phyloP scores from a whole-genome alignment of 768 basidiomycete species.

The Boletus patriciae region DNA sequence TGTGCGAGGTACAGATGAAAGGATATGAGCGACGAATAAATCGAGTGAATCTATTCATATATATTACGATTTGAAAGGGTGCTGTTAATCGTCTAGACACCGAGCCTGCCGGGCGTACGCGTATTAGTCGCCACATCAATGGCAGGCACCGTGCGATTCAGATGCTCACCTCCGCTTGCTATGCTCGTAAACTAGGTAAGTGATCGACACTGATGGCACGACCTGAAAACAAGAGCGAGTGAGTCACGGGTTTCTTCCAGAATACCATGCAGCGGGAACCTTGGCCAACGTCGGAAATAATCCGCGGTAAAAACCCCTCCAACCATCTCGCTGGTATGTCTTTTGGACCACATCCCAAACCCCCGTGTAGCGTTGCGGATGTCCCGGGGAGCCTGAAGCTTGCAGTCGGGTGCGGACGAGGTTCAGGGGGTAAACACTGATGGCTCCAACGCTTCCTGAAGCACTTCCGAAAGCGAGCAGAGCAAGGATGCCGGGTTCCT shows the following conservation, averaged over 20 bases:
- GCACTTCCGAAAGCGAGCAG: conserved; percentile 88
- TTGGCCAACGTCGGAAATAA: conserved; percentile 91
- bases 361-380: conserved; percentile 89
- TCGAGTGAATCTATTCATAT: conserved; percentile 25
- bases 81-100: conserved; percentile 44
- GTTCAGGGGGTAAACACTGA: conserved; percentile 89
- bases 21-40: conserved; percentile 26
- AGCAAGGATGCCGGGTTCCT: conserved; percentile 88
- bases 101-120: conserved; percentile 46
- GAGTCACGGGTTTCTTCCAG: background rate
- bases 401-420: conserved; percentile 93
- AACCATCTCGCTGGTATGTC: conserved; percentile 84
- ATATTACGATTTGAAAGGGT: conserved; percentile 17
- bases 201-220: conserved; percentile 94
- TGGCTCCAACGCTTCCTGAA: conserved; percentile 91
- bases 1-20: conserved; percentile 29
- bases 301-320: conserved; percentile 93
- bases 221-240: conserved; percentile 51
- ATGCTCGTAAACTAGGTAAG: conserved; percentile 92
- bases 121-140: conserved; percentile 1
- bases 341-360: conserved; percentile 78
- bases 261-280: conserved; percentile 40
- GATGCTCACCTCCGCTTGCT: conserved; percentile 69
- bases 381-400: conserved; percentile 93
- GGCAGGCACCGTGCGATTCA: background rate